Conservation (phyloP, 768 basidiomycete species). For the Lactarius pseudohatsudake region DNA sequence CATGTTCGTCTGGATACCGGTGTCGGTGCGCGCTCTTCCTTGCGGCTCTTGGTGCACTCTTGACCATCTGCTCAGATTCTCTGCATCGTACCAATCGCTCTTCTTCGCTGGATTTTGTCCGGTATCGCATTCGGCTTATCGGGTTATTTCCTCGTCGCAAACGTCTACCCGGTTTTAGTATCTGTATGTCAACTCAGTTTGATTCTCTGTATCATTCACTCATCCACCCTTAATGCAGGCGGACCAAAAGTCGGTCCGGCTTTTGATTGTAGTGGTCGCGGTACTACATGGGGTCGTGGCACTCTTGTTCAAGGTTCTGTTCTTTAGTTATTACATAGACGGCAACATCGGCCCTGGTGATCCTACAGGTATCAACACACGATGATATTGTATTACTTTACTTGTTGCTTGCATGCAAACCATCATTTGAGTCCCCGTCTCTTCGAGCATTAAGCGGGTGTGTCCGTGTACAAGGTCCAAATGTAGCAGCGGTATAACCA, state of each 20-base stretch:
- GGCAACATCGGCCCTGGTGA: conserved; percentile 41
- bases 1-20: conserved; percentile 86
- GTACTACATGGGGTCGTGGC: conserved; percentile 78
- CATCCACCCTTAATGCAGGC: conserved; percentile 47
- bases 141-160: conserved; percentile 80
- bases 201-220: too few relatives aligned
- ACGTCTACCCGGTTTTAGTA: conserved; percentile 88
- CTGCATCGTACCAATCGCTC: conserved; percentile 81
- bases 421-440: not conserved
- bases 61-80: conserved; percentile 51
- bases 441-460: conserved; percentile 2
- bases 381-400: conserved; percentile 5
- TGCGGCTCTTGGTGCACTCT: not conserved
- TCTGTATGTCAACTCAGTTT: conserved; percentile 50
- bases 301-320: conserved; percentile 79
- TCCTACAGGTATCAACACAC: conserved; percentile 27
- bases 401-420: not conserved
- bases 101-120: conserved; percentile 81
- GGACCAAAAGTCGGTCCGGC: conserved; percentile 81
- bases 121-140: conserved; percentile 73
- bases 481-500: conserved; percentile 1
- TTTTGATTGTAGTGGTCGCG: conserved; percentile 75
- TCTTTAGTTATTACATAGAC: conserved; percentile 60
- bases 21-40: conserved; percentile 54
- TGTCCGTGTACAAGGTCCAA: conserved; percentile 11